Evolutionary conservation across 345 rosid genomes (phyloP), one percentile per base, ranked within the genome.

Genomic region (Boechera divaricarpa): DNA sequence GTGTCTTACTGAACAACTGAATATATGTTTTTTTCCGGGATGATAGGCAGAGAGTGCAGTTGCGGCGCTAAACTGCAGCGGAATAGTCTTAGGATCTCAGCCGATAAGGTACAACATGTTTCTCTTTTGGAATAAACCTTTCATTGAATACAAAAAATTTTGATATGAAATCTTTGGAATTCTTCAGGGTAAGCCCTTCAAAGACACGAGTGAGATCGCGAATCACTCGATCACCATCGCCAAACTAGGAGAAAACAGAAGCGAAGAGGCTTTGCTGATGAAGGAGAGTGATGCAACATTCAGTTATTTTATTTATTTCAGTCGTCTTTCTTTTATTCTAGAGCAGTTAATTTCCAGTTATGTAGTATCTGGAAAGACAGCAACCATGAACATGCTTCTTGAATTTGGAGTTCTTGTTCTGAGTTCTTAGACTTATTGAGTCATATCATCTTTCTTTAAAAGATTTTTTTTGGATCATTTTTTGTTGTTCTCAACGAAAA

Each of bases 31-130:
- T 78, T 63, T 32, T 57, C 38, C 38, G 57, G 55, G 42, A 56
- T 72, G 44, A 63, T 80, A 93, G 97, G 98, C 97, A 11, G 98
- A 89, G 33, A 88, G 93, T 75, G 98, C 98, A 66, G 87, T 88
- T 68, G 58, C 69, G 0, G 98, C 98, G 1, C 85, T 93, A 75
- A 86, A 79, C 81, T 89, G 93, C 77, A 89, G 93, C 0, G 91
- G 97, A 45, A 79, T 89, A 87, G 82, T 85, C n/a, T 47, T 93
- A 66, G 94, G 94, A 63, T 63, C 87, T 72, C 90, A 87, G 77
- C 93, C 94, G 4, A 73, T 93, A 79, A 88, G 98, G 98, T 90
- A 6, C 55, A 44, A 4, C 1, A 7, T 10, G 6, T 15, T 38
- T 60, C 6, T 41, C 2, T 32, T 6, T 65, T 48, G 41, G 10